phyloP scores from a whole-genome alignment of 2,329 filamentous ascomycete species.

The Fusarium sp. region DNA sequence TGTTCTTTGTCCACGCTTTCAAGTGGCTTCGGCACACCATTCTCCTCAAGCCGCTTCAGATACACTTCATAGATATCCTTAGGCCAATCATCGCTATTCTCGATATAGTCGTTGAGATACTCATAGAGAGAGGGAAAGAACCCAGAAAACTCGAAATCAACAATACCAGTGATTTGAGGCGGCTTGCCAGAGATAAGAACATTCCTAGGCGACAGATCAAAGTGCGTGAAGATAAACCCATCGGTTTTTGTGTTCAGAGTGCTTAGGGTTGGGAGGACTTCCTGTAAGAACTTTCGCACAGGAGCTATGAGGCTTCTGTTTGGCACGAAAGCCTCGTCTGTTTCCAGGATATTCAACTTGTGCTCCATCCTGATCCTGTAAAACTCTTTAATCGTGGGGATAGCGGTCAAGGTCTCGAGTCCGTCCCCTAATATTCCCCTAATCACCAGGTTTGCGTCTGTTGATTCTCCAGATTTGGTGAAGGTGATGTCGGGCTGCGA shows the following conservation, averaged over 20 bases:
- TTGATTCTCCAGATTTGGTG: fast-evolving
- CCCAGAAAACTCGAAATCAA: constrained; percentile 28
- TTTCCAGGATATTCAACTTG: not conserved
- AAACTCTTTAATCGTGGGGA: not conserved
- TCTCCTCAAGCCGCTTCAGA: not conserved
- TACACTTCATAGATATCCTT: constrained; percentile 5
- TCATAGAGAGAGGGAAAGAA: constrained; percentile 18
- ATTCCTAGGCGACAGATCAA: constrained; percentile 21
- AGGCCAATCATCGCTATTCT: constrained; percentile 7
- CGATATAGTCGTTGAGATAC: constrained; percentile 19
- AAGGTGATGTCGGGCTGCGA: not conserved
- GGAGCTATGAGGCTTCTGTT: not conserved
- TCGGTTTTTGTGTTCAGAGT: not conserved
- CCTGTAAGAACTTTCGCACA: not conserved
- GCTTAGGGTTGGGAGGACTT: fast-evolving
- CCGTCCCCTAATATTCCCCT: constrained; percentile 8
- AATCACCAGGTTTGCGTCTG: fast-evolving
- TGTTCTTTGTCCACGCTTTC: not conserved
- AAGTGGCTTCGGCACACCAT: constrained; percentile 1
- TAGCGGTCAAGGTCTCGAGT: fast-evolving
- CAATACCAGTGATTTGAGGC: constrained; percentile 10
- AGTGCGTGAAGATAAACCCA: constrained; percentile 19
- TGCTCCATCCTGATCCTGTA: not conserved
- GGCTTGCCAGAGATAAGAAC: constrained; percentile 7
- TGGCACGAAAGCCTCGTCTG: not conserved